These are phyloP conservation scores for Eruca vesicaria DNA, from an alignment of 441 rosid species.

Conservation along the genomic window DNA sequence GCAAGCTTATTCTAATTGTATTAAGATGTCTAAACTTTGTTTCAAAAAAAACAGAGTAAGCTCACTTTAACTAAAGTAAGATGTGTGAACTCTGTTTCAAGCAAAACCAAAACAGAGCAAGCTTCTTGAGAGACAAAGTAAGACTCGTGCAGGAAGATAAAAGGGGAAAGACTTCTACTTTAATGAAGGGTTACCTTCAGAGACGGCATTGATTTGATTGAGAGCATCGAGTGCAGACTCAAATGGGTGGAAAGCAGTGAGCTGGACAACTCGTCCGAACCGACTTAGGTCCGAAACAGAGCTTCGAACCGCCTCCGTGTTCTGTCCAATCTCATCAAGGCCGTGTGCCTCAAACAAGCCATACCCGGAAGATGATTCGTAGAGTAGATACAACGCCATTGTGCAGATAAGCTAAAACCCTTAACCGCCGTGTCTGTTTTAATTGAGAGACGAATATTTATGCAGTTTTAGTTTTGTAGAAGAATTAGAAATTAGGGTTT, in stretches of 20 bases:
- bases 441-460: slow-evolving; percentile 5
- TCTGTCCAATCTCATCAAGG: slow-evolving; percentile 86
- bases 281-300: slow-evolving; percentile 74
- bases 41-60: neutral
- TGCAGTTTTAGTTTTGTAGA: neutral
- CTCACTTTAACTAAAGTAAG: neutral
- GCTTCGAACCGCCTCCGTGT: slow-evolving; percentile 79
- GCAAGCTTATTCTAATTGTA: neutral
- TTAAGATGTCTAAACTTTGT: neutral
- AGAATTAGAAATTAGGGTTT: slow-evolving; percentile 11
- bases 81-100: neutral
- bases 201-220: slow-evolving; percentile 77
- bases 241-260: slow-evolving; percentile 70
- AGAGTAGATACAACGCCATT: slow-evolving; percentile 65
- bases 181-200: slow-evolving; percentile 58
- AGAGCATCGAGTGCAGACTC: slow-evolving; percentile 79
- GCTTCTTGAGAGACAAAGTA: neutral
- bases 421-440: neutral
- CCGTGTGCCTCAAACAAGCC: slow-evolving; percentile 59
- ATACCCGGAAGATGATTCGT: slow-evolving; percentile 44
- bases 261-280: slow-evolving; percentile 80
- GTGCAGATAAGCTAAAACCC: neutral
- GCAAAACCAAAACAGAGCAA: neutral
- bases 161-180: neutral
- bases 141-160: neutral